Base-by-base conservation (phyloP, 257 asterid genomes). In the Solanum lignicaule region DNA sequence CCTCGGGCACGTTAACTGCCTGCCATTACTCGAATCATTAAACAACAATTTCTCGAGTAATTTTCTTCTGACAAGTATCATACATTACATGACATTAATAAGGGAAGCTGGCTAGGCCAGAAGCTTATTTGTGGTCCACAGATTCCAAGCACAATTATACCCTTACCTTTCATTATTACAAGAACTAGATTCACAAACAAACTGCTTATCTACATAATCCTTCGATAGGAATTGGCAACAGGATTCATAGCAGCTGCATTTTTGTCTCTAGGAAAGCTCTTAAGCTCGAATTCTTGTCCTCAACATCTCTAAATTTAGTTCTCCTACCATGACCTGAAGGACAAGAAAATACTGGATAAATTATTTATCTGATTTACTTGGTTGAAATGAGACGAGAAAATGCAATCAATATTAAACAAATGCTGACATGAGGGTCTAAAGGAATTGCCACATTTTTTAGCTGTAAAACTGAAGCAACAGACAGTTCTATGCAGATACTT, bases 251-350 rank as follows among this genome's bases (percentile, higher is more conserved):
- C 66, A 27, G 66, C 83, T 72, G 84, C 27, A 91, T 91, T 90
- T 76, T 91, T 74, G 88, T 72, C 82, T 89, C 89, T 85, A 93
- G 88, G 88, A 92, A 83, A 87, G 92, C 91, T 88, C 72, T 85
- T 90, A 92, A 87, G 68, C 88, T 89, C 87, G 48, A 39, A 83
- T 93, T 87, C 85, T 92, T 93, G 46, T 91, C 91, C 21, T 91
- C 85, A 62, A 74, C 87, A 88, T 93, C 90, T 48, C 73, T 69
- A 84, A 88, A 93, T 60, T 89, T 32, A 83, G 90, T 91, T 89
- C 93, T 92, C 91, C 95, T 91, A 75, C 93, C 92, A 86, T 93
- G 95, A 29, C 95, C 94, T 93, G 92, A 69, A 36, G 60, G 46
- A 62, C 58, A 84, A 25, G 62, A 69, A 43, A 65, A 65, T 20